These are phyloP conservation scores for Draba incana DNA, from an alignment of 345 rosid species.

Conservation along the genomic window DNA sequence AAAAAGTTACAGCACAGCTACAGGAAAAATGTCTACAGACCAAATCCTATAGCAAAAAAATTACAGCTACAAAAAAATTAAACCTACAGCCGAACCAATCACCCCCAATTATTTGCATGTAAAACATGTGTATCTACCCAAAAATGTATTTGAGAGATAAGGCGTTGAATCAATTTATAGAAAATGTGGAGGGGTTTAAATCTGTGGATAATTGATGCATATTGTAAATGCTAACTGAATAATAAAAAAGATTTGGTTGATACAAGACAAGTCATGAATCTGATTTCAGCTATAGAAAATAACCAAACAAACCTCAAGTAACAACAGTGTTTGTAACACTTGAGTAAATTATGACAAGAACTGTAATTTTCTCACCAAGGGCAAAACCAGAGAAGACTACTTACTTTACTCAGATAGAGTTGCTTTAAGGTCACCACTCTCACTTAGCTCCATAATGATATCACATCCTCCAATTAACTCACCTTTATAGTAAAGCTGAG, in stretches of 20 bases:
- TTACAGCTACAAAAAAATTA: too few species aligned
- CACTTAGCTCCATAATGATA: conserved; percentile 73
- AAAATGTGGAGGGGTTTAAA: too few species aligned
- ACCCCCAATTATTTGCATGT: too few species aligned
- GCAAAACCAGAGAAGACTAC: conserved; percentile 4
- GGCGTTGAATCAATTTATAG: too few species aligned
- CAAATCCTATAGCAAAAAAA: too few species aligned
- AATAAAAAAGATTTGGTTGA: background rate
- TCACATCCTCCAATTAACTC: conserved; percentile 97
- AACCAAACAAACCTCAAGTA: conserved; percentile 29
- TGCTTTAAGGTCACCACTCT: conserved; percentile 73
- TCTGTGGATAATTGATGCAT: too few species aligned
- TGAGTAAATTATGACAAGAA: conserved; percentile 26
- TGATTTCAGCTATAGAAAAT: conserved; percentile 22
- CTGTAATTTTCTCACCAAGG: background rate
- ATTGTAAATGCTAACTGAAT: too few species aligned
- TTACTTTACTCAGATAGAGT: conserved; percentile 68
- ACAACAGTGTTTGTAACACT: conserved; percentile 31
- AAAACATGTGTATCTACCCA: too few species aligned
- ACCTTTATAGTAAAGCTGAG: conserved; percentile 95
- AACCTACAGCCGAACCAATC: too few species aligned
- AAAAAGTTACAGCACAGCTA: too few species aligned
- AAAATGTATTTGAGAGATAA: too few species aligned
- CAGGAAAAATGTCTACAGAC: too few species aligned
- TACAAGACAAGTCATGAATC: conserved; percentile 21